Base-by-base conservation (phyloP, 176 grass and related monocot genomes). In the Melocanna baccifera region DNA sequence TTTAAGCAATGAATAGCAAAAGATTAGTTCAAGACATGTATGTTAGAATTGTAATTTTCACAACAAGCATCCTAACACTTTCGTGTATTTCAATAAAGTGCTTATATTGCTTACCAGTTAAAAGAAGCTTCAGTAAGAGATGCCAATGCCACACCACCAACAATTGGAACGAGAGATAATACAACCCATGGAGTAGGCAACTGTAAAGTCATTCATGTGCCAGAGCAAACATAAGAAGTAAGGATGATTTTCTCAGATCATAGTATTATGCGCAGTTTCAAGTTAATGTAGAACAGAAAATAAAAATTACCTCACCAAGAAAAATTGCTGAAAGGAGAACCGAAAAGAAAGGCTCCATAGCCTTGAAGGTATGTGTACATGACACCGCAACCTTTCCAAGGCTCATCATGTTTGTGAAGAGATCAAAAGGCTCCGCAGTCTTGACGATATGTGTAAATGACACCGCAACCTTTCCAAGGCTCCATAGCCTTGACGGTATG, bases 41-140 rank as follows among this genome's bases (percentile, higher is more conserved):
- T 50, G 34, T 39, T 37, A 65, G 25, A 89, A 62, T 37, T 62
- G 4, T 69, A 83, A 40, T 80, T 78, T 51, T 51, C 50, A 75
- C 12, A 58, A 66, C 14, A 59, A 83, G 22, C 73, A 72, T 68
- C 19, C 3, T 48, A 47, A 72, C 46, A 84, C 1, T 22, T 65
- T n/a, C n/a, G 51, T 56, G 30, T 39, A 78, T 18, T 66, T 3
- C 23, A 66, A 67, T 50, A 42, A 78, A 82, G 58, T 46, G 36
- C 5, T 46, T 32, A 67, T 74, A 76, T 41, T 48, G 36, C 37
- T 69, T 88, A 96, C 93, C 97, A 99, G 75, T 99, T 99, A 85
- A 99, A 96, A 29, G 93, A 99, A 72, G 97, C 93, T 87, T 96
- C 93, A 47, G 91, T 96, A 71, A 99, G 88, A 71, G 91, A 99